These are phyloP conservation scores for Fulvia fulva DNA, from an alignment of 2,329 filamentous ascomycete species.

Conservation along the genomic window DNA sequence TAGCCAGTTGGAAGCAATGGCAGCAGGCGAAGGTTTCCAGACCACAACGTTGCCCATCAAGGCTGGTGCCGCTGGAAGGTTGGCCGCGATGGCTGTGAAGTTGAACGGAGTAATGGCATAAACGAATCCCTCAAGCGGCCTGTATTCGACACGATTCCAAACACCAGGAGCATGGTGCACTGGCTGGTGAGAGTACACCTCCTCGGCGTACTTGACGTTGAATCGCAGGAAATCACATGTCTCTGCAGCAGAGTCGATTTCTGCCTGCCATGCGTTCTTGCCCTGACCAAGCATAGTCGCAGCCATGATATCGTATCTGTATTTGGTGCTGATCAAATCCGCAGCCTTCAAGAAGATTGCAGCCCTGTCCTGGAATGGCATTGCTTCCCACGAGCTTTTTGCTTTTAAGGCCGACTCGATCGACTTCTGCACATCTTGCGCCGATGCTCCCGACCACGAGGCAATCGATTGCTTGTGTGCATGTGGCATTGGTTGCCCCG, in stretches of 20 bases:
- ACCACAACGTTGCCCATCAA: slow-evolving; percentile 91
- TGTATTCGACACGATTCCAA: slow-evolving; percentile 89
- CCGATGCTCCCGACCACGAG: slow-evolving; percentile 76
- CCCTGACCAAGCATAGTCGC: slow-evolving; percentile 94
- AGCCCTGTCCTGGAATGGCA: slow-evolving; percentile 86
- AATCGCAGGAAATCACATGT: slow-evolving; percentile 84
- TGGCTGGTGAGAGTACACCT: slow-evolving; percentile 84
- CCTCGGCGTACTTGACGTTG: slow-evolving; percentile 89
- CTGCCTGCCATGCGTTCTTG: slow-evolving; percentile 99
- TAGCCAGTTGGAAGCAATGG: slow-evolving; percentile 87
- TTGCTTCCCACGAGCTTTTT: slow-evolving; percentile 77
- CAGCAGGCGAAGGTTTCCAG: slow-evolving; percentile 92
- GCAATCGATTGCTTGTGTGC: slow-evolving; percentile 74
- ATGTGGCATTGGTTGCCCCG: slow-evolving; percentile 76
- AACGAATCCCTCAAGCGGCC: slow-evolving; percentile 89
- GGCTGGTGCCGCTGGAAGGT: slow-evolving; percentile 76
- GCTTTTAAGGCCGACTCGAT: slow-evolving; percentile 84
- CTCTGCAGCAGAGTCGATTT: slow-evolving; percentile 94
- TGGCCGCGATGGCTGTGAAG: slow-evolving; percentile 91
- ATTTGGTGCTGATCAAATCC: slow-evolving; percentile 84
- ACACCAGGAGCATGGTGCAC: slow-evolving; percentile 75
- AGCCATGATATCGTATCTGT: slow-evolving; percentile 95
- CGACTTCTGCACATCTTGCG: slow-evolving; percentile 70
- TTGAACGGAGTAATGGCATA: slow-evolving; percentile 95
- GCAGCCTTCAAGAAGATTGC: slow-evolving; percentile 95